Percentiles rank a stretch among this genome's conserved stretches.
Evolutionary conservation across 345 rosid genomes (phyloP).

Genomic region (Orychophragmus violaceus): DNA sequence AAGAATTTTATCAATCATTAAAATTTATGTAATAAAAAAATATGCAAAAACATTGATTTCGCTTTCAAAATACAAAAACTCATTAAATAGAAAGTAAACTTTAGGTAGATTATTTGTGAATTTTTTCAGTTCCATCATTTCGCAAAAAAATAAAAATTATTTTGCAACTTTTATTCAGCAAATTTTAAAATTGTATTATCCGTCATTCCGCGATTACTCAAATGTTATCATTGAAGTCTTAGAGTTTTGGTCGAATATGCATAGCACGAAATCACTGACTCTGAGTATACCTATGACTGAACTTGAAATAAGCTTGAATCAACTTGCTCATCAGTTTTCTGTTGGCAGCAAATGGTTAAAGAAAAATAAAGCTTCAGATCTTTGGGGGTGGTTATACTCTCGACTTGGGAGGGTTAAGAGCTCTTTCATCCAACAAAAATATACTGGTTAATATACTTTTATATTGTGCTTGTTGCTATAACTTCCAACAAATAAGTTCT

Average conservation of each 20-base stretch:
- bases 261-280: not conserved
- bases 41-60: too few relatives aligned
- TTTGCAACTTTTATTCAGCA: too few relatives aligned
- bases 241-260: not conserved
- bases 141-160: too few relatives aligned
- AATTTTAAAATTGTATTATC: too few relatives aligned
- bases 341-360: not conserved
- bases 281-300: not conserved
- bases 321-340: not conserved
- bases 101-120: too few relatives aligned
- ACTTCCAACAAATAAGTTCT: not conserved
- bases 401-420: not conserved
- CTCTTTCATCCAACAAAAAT: not conserved
- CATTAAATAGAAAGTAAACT: too few relatives aligned
- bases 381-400: not conserved
- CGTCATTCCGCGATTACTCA: too few relatives aligned
- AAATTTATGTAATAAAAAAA: too few relatives aligned
- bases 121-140: too few relatives aligned
- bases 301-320: not conserved
- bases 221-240: too few relatives aligned
- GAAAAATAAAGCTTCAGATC: not conserved
- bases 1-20: too few relatives aligned
- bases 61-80: too few relatives aligned
- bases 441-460: not conserved
- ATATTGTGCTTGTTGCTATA: not conserved